A percentile compares a stretch with the other conserved stretches of the same genome.
Conservation (phyloP, 331 rosid genomes). For the Rhamnella rubrinervis region DNA sequence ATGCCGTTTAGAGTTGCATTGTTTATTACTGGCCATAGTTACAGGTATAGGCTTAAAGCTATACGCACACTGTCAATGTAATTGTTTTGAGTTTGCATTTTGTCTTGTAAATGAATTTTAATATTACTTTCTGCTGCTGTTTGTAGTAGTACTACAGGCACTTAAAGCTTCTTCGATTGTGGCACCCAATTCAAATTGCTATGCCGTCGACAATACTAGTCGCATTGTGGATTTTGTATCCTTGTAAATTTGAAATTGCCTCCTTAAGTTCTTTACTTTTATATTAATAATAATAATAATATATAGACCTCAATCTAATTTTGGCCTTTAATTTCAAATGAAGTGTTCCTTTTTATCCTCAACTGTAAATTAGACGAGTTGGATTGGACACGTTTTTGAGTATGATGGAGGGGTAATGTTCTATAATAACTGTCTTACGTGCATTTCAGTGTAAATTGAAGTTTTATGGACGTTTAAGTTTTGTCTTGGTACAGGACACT, state of each 20-base stretch:
- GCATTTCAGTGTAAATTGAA: not conserved
- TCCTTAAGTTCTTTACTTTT: not conserved
- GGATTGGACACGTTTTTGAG: slow-evolving; percentile 71
- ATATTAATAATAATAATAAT: not conserved
- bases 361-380: slow-evolving; percentile 64
- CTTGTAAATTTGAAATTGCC: slow-evolving; percentile 17
- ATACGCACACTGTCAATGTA: not conserved
- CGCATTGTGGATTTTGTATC: slow-evolving; percentile 91
- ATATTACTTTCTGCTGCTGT: slow-evolving; percentile 39
- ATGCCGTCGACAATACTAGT: slow-evolving; percentile 72
- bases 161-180: slow-evolving; percentile 44
- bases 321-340: not conserved
- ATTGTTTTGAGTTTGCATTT: not conserved
- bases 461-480: slow-evolving; percentile 3
- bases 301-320: not conserved
- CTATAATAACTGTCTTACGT: not conserved
- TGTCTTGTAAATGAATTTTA: not conserved
- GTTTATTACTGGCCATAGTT: not conserved
- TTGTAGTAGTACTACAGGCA: slow-evolving; percentile 36
- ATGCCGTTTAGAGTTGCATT: slow-evolving; percentile 16
- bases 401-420: slow-evolving; percentile 67
- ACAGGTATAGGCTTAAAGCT: slow-evolving; percentile 14
- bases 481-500: slow-evolving; percentile 51
- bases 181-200: slow-evolving; percentile 75
- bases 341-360: slow-evolving; percentile 38